phyloP scores from a whole-genome alignment of 2,329 filamentous ascomycete species.

The Penicillium nordicum region DNA sequence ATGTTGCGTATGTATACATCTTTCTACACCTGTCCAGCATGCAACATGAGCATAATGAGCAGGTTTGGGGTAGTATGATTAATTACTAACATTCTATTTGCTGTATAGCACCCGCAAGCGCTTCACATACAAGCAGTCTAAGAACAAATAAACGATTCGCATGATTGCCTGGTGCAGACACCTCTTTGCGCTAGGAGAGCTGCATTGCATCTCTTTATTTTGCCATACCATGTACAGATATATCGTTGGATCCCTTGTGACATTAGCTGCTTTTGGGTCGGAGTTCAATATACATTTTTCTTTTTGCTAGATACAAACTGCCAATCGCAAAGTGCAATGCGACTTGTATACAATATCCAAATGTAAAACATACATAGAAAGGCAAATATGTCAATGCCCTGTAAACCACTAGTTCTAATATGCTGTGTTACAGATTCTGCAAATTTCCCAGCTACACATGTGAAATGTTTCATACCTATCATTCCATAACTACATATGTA shows the following conservation, averaged over 20 bases:
- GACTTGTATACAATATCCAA: neutral
- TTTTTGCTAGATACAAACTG: neutral
- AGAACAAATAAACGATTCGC: constrained; percentile 57
- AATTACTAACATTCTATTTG: neutral
- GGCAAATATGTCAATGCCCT: neutral
- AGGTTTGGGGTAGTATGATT: neutral
- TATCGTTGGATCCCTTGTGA: constrained; percentile 16
- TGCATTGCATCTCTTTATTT: constrained; percentile 5
- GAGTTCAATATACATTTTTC: constrained; percentile 20
- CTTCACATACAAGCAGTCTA: constrained; percentile 66
- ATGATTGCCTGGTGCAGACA: neutral
- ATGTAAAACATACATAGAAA: neutral
- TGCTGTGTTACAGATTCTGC: neutral
- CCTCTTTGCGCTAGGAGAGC: neutral
- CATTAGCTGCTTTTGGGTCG: constrained; percentile 25
- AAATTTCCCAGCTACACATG: no score
- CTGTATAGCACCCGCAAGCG: constrained; percentile 60
- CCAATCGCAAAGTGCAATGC: neutral
- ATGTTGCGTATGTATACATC: constrained; percentile 66
- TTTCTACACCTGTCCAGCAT: neutral
- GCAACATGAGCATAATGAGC: neutral
- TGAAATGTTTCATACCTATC: neutral
- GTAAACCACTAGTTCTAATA: no score
- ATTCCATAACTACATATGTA: neutral
- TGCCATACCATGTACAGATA: constrained; percentile 25